Conservation (phyloP, 306 rosid genomes). For the Malus fusca region DNA sequence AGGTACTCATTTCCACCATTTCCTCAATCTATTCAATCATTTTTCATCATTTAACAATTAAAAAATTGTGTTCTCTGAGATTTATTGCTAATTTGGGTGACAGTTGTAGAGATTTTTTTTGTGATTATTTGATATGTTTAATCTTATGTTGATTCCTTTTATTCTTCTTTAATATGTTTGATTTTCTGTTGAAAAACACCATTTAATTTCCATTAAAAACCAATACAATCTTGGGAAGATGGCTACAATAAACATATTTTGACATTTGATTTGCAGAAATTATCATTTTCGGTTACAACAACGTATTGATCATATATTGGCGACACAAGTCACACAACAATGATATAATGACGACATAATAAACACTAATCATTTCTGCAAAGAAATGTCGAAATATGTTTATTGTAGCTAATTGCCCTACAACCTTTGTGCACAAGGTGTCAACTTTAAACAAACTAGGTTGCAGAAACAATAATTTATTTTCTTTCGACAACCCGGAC, state of each 20-base stretch:
- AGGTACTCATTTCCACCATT: slow-evolving; percentile 25
- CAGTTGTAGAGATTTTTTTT: neutral
- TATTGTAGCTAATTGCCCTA: neutral
- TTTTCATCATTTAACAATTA: neutral
- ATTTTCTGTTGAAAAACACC: neutral
- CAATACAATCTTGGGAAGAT: neutral
- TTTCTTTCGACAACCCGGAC: neutral
- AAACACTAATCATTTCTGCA: too few relatives aligned
- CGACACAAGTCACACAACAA: too few relatives aligned
- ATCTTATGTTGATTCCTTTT: too few relatives aligned
- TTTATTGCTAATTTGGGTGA: neutral
- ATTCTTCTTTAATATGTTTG: neutral
- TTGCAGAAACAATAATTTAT: neutral
- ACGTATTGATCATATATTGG: too few relatives aligned
- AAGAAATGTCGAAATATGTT: neutral
- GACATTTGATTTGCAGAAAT: too few relatives aligned
- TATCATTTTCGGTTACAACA: too few relatives aligned
- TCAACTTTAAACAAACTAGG: neutral
- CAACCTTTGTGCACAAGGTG: neutral
- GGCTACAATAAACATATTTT: too few relatives aligned
- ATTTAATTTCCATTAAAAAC: neutral
- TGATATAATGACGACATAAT: too few relatives aligned
- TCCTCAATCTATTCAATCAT: neutral
- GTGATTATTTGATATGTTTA: neutral
- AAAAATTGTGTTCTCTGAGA: too few relatives aligned